Evolutionary conservation across 306 rosid species (phyloP).

Genomic region (Glycyrrhiza uralensis): DNA sequence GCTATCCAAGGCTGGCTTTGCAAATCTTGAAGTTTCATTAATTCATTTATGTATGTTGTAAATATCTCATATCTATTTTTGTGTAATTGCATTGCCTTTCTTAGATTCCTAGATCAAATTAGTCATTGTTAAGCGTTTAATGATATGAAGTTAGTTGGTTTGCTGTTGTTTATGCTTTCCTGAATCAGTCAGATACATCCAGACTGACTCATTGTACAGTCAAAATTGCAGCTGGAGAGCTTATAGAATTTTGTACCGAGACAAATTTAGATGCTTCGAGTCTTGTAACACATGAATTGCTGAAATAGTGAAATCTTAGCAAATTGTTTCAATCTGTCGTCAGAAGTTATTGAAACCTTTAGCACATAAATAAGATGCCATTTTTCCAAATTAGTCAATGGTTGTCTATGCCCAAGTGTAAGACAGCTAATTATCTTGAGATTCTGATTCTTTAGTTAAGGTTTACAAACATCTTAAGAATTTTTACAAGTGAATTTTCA

Average conservation of each 20-base stretch:
- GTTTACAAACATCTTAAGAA: too few species aligned
- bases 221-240: not conserved
- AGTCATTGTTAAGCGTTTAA: not conserved
- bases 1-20: conserved; percentile 89
- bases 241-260: not conserved
- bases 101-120: conserved; percentile 8
- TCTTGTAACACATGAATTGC: conserved; percentile 3
- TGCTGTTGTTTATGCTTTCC: not conserved
- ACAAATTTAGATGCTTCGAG: not conserved
- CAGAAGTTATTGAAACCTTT: not conserved
- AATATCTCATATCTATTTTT: conserved; percentile 9
- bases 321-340: not conserved
- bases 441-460: too few species aligned
- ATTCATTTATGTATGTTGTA: not conserved
- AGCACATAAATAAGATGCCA: not conserved
- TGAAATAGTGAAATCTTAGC: not conserved
- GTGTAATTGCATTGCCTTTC: not conserved
- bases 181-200: not conserved
- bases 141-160: not conserved
- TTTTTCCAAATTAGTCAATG: not conserved
- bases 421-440: too few species aligned
- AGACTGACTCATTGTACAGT: too few species aligned
- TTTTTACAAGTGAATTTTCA: too few species aligned
- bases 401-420: not conserved
- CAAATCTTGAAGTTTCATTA: conserved; percentile 38